Percentiles rank a stretch among this genome's conserved stretches.
Conservation (phyloP, 202 grass and related monocot species). For the Digitaria exilis region DNA sequence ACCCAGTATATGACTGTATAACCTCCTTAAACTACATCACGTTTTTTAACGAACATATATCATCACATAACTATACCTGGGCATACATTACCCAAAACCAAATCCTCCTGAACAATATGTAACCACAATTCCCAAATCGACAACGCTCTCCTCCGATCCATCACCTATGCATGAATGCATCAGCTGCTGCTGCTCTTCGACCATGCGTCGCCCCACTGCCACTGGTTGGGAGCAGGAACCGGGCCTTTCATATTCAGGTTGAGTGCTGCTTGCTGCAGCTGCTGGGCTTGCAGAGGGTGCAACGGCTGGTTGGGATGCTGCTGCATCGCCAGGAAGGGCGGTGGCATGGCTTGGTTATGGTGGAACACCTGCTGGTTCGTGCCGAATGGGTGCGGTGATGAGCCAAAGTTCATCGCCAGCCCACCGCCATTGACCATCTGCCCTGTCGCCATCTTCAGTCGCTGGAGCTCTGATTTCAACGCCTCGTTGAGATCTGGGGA, state of each 20-base stretch:
- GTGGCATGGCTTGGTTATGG: constrained; percentile 47
- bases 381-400: constrained; percentile 34
- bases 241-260: constrained; percentile 49
- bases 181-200: constrained; percentile 47
- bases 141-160: background rate
- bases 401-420: constrained; percentile 49
- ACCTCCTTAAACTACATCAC: background rate
- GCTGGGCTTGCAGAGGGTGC: constrained; percentile 47
- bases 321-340: constrained; percentile 52
- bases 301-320: constrained; percentile 32
- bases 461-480: constrained; percentile 64
- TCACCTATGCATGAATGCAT: background rate
- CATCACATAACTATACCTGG: background rate
- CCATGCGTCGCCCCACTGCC: constrained; percentile 36
- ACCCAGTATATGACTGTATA: background rate
- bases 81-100: background rate
- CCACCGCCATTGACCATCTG: constrained; percentile 28
- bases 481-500: constrained; percentile 59
- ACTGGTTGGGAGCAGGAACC: constrained; percentile 32
- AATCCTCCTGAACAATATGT: background rate
- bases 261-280: constrained; percentile 30
- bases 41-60: background rate
- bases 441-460: constrained; percentile 56
- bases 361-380: constrained; percentile 44
- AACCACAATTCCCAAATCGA: background rate